phyloP scores from a whole-genome alignment of 768 basidiomycete species.

The Suillus spraguei region DNA sequence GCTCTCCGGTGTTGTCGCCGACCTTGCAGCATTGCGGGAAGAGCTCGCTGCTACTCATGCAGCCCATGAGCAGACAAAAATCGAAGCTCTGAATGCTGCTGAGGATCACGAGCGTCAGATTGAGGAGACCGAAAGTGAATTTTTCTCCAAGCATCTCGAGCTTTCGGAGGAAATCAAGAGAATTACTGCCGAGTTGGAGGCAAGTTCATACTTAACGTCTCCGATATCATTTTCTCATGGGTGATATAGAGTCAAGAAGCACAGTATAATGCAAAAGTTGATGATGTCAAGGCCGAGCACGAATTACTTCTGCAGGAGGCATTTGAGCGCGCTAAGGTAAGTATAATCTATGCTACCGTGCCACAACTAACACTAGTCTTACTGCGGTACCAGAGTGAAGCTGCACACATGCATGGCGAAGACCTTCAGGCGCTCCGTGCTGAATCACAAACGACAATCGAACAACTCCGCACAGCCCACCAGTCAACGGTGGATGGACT shows the following conservation, averaged over 20 bases:
- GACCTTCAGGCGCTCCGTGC: conserved; percentile 74
- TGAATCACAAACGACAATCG: conserved; percentile 64
- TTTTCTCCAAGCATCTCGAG: conserved; percentile 51
- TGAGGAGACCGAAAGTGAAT: conserved; percentile 52
- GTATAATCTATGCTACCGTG: conserved; percentile 14
- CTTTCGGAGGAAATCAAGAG: conserved; percentile 56
- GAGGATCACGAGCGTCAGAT: conserved; percentile 52
- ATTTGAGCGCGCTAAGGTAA: conserved; percentile 78
- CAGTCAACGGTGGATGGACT: conserved; percentile 60
- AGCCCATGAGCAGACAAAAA: conserved; percentile 51
- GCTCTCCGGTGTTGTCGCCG: conserved; percentile 43
- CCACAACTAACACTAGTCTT: conserved; percentile 1
- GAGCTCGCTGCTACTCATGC: conserved; percentile 48
- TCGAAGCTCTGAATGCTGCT: conserved; percentile 44
- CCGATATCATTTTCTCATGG: conserved; percentile 2
- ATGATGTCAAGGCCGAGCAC: conserved; percentile 67
- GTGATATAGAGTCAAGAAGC: conserved; percentile 62
- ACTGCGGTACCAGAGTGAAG: conserved; percentile 54
- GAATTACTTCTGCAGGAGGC: conserved; percentile 62
- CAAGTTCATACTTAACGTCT: conserved; percentile 31
- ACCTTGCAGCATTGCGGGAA: conserved; percentile 47
- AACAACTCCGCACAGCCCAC: conserved; percentile 69
- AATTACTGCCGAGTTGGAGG: conserved; percentile 67
- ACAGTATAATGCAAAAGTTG: conserved; percentile 67
- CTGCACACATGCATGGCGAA: conserved; percentile 63